phyloP scores from a whole-genome alignment of 768 basidiomycete genomes.

The Mycena capillaripes region DNA sequence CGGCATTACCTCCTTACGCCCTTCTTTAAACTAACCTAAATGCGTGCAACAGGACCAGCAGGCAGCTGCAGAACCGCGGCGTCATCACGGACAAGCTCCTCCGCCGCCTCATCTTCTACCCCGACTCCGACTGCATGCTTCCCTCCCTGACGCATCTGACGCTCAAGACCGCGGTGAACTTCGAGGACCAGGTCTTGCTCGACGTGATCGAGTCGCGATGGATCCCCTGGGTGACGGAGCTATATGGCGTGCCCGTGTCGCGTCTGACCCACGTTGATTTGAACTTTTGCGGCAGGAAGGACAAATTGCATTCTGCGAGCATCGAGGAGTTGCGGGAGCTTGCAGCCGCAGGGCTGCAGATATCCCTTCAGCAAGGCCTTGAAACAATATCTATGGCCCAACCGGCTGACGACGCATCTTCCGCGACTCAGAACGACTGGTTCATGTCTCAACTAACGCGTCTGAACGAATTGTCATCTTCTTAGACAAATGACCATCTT shows the following conservation, averaged over 20 bases:
- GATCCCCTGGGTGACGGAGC: constrained; percentile 23
- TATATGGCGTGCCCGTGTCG: constrained; percentile 23
- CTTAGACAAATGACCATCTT: no score
- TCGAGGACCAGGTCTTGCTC: constrained; percentile 25
- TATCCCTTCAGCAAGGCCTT: constrained; percentile 25
- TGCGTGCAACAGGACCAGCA: constrained; percentile 25
- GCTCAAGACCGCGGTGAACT: constrained; percentile 28
- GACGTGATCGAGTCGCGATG: constrained; percentile 34
- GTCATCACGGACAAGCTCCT: constrained; percentile 31
- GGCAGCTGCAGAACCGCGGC: constrained; percentile 31
- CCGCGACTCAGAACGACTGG: no score
- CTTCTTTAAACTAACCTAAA: no score
- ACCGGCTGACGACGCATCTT: neutral
- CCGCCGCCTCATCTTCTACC: constrained; percentile 25
- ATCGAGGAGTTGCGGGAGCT: constrained; percentile 17
- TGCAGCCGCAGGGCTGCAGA: neutral
- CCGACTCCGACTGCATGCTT: constrained; percentile 31
- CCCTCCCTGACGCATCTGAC: constrained; percentile 20
- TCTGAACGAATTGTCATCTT: no score
- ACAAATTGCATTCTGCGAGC: neutral
- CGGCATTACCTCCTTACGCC: no score
- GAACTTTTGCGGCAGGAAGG: constrained; percentile 18
- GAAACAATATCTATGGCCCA: neutral
- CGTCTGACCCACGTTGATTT: constrained; percentile 23
- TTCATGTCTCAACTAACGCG: no score